phyloP scores from a whole-genome alignment of 148 eudicot species.

The Chenopodium quinoa region DNA sequence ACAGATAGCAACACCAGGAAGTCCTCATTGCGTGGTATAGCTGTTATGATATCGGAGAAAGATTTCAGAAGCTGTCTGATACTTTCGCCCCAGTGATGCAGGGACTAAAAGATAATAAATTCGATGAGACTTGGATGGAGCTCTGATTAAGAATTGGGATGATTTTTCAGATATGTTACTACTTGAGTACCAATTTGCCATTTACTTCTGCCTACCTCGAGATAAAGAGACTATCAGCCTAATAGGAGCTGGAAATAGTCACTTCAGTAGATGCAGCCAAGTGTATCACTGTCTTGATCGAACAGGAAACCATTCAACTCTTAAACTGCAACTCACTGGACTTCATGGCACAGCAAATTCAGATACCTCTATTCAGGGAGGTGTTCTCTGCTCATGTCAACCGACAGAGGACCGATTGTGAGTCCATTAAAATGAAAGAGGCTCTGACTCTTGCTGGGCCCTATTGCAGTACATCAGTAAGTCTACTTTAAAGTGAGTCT shows the following conservation, averaged over 20 bases:
- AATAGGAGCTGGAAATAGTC: conserved; percentile 5
- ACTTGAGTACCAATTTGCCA: neutral
- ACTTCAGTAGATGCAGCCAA: conserved; percentile 2
- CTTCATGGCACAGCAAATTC: neutral
- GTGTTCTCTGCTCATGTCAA: neutral
- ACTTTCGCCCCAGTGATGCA: neutral
- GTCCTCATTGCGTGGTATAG: neutral
- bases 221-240: neutral
- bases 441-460: conserved; percentile 2
- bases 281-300: neutral
- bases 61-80: conserved; percentile 13
- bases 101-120: neutral
- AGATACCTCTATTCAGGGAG: neutral
- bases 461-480: neutral
- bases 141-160: neutral
- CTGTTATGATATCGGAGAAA: conserved; percentile 4
- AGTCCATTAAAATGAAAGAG: neutral
- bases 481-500: neutral
- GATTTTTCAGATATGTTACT: conserved; percentile 1
- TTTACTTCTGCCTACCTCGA: neutral
- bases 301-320: neutral
- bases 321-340: neutral
- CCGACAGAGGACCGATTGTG: neutral
- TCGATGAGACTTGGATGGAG: conserved; percentile 7
- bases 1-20: neutral